phyloP scores from a whole-genome alignment of 2,329 filamentous ascomycete genomes.

The Colletotrichum higginsianum region DNA sequence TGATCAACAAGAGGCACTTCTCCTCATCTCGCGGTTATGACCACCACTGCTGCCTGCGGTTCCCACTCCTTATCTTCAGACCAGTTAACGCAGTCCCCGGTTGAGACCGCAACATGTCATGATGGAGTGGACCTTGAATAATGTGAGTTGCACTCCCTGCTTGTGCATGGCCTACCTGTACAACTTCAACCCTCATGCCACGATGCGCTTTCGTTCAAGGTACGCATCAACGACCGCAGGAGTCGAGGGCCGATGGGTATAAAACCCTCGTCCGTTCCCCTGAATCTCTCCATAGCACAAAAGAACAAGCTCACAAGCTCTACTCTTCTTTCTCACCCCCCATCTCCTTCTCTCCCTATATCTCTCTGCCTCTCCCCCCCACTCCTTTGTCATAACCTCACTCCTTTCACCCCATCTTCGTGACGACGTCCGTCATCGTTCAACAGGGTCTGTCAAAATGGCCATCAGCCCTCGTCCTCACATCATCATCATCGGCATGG shows the following conservation, averaged over 20 bases:
- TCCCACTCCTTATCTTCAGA: no score
- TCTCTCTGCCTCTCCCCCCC: no score
- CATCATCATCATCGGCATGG: constrained; percentile 50
- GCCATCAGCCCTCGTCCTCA: constrained; percentile 38
- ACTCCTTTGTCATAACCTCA: neutral
- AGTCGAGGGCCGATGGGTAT: neutral
- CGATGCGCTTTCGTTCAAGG: neutral
- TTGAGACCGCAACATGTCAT: no score
- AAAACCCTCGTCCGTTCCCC: neutral
- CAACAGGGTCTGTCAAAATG: neutral
- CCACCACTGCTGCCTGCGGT: no score
- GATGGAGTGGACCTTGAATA: no score
- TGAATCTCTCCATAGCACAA: neutral
- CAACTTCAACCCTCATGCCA: neutral
- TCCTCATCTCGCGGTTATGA: no score
- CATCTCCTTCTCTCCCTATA: no score
- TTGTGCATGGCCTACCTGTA: no score
- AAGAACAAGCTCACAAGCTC: neutral
- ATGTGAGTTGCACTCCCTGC: no score
- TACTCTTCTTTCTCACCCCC: neutral
- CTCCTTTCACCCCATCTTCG: neutral
- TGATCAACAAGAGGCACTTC: no score
- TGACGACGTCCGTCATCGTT: neutral
- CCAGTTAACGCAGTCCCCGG: no score
- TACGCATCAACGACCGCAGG: neutral